A percentile compares a stretch with the other conserved stretches of the same genome.
phyloP scores from a whole-genome alignment of 2,329 filamentous ascomycete genomes.

The Diaporthe ampelina region DNA sequence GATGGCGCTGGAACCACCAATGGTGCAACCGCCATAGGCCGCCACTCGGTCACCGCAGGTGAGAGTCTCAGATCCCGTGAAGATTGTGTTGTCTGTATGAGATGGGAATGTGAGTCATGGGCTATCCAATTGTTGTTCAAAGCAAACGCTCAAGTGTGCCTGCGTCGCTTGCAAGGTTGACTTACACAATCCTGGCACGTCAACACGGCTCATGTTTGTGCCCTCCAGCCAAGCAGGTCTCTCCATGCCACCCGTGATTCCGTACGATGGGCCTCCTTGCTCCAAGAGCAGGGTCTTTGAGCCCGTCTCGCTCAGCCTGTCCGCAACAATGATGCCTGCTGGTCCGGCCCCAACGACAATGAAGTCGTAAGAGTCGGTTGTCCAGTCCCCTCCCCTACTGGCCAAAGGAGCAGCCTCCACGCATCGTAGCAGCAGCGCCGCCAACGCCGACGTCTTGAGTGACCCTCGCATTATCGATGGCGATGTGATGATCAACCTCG shows the following conservation, averaged over 20 bases:
- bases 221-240: conserved; percentile 70
- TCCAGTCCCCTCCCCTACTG: conserved; percentile 30
- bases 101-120: background rate
- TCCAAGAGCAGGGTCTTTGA: conserved; percentile 71
- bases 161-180: background rate
- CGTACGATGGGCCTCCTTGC: conserved; percentile 69
- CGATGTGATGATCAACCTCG: background rate
- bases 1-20: conserved; percentile 66
- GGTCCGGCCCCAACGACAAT: conserved; percentile 73
- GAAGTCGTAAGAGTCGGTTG: conserved; percentile 65
- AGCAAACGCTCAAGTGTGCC: background rate
- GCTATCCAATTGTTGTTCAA: background rate
- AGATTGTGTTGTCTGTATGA: conserved; percentile 61
- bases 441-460: conserved; percentile 15
- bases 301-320: conserved; percentile 71
- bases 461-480: conserved; percentile 5
- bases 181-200: conserved; percentile 76
- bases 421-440: conserved; percentile 22
- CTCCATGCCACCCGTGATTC: conserved; percentile 70
- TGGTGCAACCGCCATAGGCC: conserved; percentile 63
- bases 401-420: conserved; percentile 13
- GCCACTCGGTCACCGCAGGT: conserved; percentile 57
- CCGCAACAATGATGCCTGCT: conserved; percentile 70
- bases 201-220: conserved; percentile 73
- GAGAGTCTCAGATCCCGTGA: conserved; percentile 54